These are phyloP conservation scores for Dissophora ornata DNA, from an alignment of 192 early-diverging fungal genomes.

Conservation along the genomic window DNA sequence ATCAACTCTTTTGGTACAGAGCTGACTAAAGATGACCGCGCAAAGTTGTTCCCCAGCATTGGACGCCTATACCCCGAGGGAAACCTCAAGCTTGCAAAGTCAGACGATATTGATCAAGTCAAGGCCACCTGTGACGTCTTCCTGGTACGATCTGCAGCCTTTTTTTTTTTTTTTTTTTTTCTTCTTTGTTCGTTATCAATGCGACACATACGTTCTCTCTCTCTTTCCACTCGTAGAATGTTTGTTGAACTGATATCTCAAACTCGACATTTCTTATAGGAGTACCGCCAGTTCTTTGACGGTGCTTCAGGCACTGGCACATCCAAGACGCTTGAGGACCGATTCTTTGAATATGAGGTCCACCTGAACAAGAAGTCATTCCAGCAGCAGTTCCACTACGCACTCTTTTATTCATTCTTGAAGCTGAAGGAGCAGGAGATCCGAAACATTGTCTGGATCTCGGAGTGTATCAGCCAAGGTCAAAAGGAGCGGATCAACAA, in stretches of 20 bases:
- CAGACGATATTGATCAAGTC: slow-evolving; percentile 97
- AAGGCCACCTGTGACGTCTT: slow-evolving; percentile 86
- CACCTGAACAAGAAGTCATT: slow-evolving; percentile 93
- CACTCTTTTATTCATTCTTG: slow-evolving; percentile 94
- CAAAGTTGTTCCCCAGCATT: slow-evolving; percentile 91
- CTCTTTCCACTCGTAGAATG: too few relatives aligned
- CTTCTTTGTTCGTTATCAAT: too few relatives aligned
- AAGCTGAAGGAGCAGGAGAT: slow-evolving; percentile 99
- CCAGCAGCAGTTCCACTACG: slow-evolving; percentile 97
- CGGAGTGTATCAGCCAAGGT: slow-evolving; percentile 98
- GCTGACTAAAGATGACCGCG: slow-evolving; percentile 95
- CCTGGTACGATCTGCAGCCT: slow-evolving; percentile 75
- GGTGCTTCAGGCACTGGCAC: slow-evolving; percentile 18
- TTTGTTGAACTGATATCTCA: not conserved
- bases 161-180: not conserved
- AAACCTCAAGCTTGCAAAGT: slow-evolving; percentile 79
- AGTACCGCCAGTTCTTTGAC: slow-evolving; percentile 14
- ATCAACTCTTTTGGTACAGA: slow-evolving; percentile 99
- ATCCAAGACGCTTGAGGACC: slow-evolving; percentile 88
- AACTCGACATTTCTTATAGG: not conserved
- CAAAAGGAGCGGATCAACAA: slow-evolving; percentile 96
- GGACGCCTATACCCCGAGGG: slow-evolving; percentile 96
- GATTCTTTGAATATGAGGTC: slow-evolving; percentile 96
- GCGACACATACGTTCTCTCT: too few relatives aligned
- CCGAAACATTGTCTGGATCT: slow-evolving; percentile 98